phyloP scores from a whole-genome alignment of 768 basidiomycete species.

The Mycena indigotica region DNA sequence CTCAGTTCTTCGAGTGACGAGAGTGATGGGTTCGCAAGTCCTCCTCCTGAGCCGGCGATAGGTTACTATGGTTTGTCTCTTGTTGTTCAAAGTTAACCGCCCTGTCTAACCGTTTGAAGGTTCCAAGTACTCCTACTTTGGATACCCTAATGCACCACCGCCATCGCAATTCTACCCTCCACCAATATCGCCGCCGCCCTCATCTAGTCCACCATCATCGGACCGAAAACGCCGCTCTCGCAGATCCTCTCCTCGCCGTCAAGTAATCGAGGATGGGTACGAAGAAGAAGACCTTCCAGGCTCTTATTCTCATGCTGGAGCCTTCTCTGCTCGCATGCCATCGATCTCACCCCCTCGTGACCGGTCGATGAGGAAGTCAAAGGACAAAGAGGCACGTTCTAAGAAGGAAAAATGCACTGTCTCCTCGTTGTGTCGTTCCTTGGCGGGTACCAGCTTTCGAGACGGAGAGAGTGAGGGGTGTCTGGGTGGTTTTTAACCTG shows the following conservation, averaged over 20 bases:
- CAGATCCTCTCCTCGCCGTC: not conserved
- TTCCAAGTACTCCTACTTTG: not conserved
- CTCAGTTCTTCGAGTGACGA: slow-evolving; percentile 66
- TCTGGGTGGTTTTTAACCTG: slow-evolving; percentile 16
- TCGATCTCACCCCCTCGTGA: not conserved
- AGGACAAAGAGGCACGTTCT: not conserved
- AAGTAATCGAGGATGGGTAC: slow-evolving; percentile 11
- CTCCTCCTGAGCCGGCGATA: slow-evolving; percentile 32
- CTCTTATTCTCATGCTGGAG: slow-evolving; percentile 7
- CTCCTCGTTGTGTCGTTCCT: slow-evolving; percentile 8
- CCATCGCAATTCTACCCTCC: not conserved
- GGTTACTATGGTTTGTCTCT: not conserved
- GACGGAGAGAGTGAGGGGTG: slow-evolving; percentile 11
- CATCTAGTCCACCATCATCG: too few species aligned
- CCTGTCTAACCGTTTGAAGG: not conserved
- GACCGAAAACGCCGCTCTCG: slow-evolving; percentile 2
- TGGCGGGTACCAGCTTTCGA: slow-evolving; percentile 7
- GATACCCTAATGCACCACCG: not conserved
- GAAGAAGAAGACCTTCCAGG: slow-evolving; percentile 20
- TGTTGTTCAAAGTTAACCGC: not conserved
- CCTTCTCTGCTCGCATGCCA: not conserved
- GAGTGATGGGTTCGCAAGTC: slow-evolving; percentile 53
- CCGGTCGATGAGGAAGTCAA: not conserved
- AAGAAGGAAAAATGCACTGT: slow-evolving; percentile 6
- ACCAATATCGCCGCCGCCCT: slow-evolving; percentile 1